Conservation (phyloP, 2,329 filamentous ascomycete species). For the Monosporascus sp. region DNA sequence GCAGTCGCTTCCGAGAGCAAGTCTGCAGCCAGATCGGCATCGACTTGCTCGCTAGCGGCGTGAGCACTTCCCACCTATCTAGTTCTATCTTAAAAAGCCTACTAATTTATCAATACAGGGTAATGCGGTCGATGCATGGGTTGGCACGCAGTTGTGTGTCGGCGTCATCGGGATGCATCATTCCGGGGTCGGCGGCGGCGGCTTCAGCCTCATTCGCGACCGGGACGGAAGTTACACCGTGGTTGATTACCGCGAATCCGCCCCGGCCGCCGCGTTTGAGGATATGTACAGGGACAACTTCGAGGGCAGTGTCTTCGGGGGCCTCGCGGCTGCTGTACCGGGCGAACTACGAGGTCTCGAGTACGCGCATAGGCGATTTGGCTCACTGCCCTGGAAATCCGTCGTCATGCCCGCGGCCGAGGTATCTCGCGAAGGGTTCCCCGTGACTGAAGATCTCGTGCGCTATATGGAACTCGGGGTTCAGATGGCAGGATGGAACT, state of each 20-base stretch:
- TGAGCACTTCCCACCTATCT: constrained; percentile 10
- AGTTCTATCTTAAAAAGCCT: not conserved
- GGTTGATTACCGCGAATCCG: constrained; percentile 85
- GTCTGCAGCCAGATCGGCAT: constrained; percentile 28
- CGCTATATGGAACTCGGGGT: constrained; percentile 60
- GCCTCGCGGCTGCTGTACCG: constrained; percentile 66
- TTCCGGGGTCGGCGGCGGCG: constrained; percentile 81
- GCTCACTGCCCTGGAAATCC: constrained; percentile 61
- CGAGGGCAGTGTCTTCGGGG: constrained; percentile 62
- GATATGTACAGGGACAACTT: constrained; percentile 79
- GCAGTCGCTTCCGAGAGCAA: constrained; percentile 27
- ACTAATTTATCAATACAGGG: constrained; percentile 36
- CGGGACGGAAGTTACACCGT: constrained; percentile 70
- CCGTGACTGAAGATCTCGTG: constrained; percentile 67
- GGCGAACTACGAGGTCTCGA: constrained; percentile 75
- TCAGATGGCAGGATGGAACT: constrained; percentile 39
- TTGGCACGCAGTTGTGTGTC: constrained; percentile 70
- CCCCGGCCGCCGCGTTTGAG: constrained; percentile 72
- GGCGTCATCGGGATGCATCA: constrained; percentile 75
- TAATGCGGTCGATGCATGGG: constrained; percentile 71
- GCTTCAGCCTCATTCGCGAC: constrained; percentile 77
- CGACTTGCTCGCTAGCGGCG: constrained; percentile 22
- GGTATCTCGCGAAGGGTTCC: constrained; percentile 70
- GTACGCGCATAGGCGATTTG: constrained; percentile 69
- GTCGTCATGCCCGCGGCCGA: constrained; percentile 70